Evolutionary conservation across 768 basidiomycete genomes (phyloP).

Genomic region (Hysterangium stoloniferum): DNA sequence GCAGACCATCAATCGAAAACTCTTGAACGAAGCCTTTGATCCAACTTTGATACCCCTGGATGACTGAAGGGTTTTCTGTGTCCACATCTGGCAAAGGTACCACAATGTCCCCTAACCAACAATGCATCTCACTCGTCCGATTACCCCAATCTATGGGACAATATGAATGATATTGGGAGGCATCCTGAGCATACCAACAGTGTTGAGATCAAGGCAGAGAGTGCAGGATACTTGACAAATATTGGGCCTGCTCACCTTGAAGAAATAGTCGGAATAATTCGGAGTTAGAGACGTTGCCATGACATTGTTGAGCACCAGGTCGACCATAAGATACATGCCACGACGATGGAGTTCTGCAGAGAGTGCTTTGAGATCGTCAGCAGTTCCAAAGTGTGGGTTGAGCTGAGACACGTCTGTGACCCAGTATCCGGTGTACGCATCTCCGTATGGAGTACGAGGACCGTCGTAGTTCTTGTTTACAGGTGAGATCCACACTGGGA

Average conservation of each 20-base stretch:
- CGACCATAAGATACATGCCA: slow-evolving; percentile 84
- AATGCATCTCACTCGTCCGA: slow-evolving; percentile 59
- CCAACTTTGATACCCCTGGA: slow-evolving; percentile 59
- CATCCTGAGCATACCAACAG: slow-evolving; percentile 24
- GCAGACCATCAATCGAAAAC: slow-evolving; percentile 77
- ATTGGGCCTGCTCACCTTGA: slow-evolving; percentile 48
- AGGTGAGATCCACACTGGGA: slow-evolving; percentile 74
- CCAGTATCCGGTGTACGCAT: slow-evolving; percentile 87
- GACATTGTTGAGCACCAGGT: slow-evolving; percentile 81
- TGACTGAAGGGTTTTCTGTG: slow-evolving; percentile 59
- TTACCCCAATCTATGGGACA: slow-evolving; percentile 69
- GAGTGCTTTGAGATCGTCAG: slow-evolving; percentile 63
- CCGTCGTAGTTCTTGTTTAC: slow-evolving; percentile 74
- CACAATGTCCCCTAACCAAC: slow-evolving; percentile 75
- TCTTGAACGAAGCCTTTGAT: slow-evolving; percentile 57
- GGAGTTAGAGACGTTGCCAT: slow-evolving; percentile 60
- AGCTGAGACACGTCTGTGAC: slow-evolving; percentile 57
- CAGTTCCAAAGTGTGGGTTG: slow-evolving; percentile 64
- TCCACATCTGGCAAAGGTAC: slow-evolving; percentile 76
- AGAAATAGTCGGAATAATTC: slow-evolving; percentile 58
- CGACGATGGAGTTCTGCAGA: slow-evolving; percentile 58
- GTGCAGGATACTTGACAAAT: neutral
- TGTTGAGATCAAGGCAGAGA: neutral
- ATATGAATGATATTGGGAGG: slow-evolving; percentile 68
- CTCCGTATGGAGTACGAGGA: slow-evolving; percentile 62